Evolutionary conservation across 495 filamentous ascomycete genomes (phyloP).

Genomic region (Glonium stellatum): DNA sequence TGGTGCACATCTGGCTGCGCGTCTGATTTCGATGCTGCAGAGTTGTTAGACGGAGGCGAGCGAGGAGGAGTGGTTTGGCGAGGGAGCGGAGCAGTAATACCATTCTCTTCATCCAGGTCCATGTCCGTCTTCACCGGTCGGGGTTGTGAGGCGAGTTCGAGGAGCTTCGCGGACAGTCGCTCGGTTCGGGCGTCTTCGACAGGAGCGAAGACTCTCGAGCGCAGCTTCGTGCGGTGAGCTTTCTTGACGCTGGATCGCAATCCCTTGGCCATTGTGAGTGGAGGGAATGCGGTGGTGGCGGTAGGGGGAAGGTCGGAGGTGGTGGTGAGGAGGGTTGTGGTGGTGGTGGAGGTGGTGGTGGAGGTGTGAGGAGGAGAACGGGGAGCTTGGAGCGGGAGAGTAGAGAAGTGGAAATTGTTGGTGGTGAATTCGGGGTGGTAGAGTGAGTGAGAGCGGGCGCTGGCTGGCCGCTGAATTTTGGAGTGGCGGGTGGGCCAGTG

Average conservation of each 20-base stretch:
- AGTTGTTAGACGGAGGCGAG: not conserved
- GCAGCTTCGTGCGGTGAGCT: constrained; percentile 67
- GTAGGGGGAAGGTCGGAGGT: not conserved
- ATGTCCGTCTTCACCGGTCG: constrained; percentile 27
- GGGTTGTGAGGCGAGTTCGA: constrained; percentile 65
- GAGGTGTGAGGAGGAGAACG: too few relatives aligned
- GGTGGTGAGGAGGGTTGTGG: not conserved
- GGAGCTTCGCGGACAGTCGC: constrained; percentile 71
- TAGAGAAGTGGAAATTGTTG: too few relatives aligned
- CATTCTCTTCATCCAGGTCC: constrained; percentile 32
- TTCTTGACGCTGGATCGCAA: constrained; percentile 67
- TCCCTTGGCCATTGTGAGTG: constrained; percentile 70
- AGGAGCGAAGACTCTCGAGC: constrained; percentile 71
- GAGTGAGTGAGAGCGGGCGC: too few relatives aligned
- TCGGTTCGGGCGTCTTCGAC: constrained; percentile 66
- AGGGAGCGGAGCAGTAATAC: constrained; percentile 5
- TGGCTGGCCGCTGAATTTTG: too few relatives aligned
- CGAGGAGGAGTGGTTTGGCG: too few relatives aligned
- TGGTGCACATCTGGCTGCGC: not conserved
- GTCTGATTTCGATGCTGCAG: not conserved
- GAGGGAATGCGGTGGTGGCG: not conserved
- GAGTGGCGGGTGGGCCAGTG: too few relatives aligned
- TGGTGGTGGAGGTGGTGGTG: too few relatives aligned
- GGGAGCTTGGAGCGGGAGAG: too few relatives aligned
- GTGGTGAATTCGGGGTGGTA: too few relatives aligned